Evolutionary conservation across 1,284 basidiomycete species (phyloP).

Genomic region (Anthracocystis walkeri): DNA sequence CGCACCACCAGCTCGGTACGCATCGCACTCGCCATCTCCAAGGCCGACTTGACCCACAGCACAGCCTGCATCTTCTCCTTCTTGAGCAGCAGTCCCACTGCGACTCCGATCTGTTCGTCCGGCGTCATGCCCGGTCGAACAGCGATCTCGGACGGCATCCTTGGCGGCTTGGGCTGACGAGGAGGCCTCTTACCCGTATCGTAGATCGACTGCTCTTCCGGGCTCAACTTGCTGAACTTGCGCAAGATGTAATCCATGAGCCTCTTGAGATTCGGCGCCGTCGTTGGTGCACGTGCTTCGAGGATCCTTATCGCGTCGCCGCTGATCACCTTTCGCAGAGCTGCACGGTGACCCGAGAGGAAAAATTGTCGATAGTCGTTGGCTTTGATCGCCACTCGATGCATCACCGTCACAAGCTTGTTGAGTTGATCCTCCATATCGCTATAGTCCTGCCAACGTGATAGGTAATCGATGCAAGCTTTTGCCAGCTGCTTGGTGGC

Average conservation of each 20-base stretch:
- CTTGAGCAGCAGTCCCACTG: slow-evolving; percentile 61
- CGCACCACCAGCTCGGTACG: slow-evolving; percentile 50
- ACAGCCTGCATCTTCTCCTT: slow-evolving; percentile 64
- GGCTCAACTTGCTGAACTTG: slow-evolving; percentile 61
- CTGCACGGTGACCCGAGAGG: slow-evolving; percentile 37
- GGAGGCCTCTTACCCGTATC: slow-evolving; percentile 54
- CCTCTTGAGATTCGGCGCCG: slow-evolving; percentile 55
- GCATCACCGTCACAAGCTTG: slow-evolving; percentile 61
- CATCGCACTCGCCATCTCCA: slow-evolving; percentile 62
- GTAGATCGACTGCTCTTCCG: slow-evolving; percentile 58
- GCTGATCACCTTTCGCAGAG: slow-evolving; percentile 47
- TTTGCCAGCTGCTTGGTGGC: slow-evolving; percentile 59
- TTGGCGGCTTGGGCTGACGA: slow-evolving; percentile 45
- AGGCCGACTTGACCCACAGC: slow-evolving; percentile 63
- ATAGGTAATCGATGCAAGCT: slow-evolving; percentile 60
- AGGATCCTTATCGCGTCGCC: slow-evolving; percentile 40
- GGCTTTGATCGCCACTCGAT: slow-evolving; percentile 64
- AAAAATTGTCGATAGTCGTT: slow-evolving; percentile 59
- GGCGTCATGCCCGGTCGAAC: slow-evolving; percentile 53
- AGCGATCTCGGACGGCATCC: slow-evolving; percentile 57
- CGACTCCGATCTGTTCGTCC: slow-evolving; percentile 64
- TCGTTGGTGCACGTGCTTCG: slow-evolving; percentile 32
- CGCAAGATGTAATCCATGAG: slow-evolving; percentile 60
- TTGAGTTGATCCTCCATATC: slow-evolving; percentile 56
- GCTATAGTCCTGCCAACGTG: slow-evolving; percentile 60